Conservation (phyloP, 768 basidiomycete genomes). For the Lactarius hengduanensis region DNA sequence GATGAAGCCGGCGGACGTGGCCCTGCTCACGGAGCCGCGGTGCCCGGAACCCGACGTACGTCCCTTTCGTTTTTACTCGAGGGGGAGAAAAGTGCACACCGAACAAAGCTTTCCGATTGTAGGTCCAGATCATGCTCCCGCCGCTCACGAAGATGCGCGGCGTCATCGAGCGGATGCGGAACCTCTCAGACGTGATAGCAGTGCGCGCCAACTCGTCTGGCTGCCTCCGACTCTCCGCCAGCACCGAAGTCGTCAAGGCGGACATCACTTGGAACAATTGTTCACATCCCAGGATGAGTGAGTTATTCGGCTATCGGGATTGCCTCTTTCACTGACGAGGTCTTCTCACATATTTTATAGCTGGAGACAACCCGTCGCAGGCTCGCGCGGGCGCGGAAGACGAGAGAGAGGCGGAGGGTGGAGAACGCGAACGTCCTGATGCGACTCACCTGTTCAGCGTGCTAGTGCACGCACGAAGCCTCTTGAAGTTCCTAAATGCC, state of each 20-base stretch:
- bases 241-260: constrained; percentile 70
- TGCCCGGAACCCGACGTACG: constrained; percentile 85
- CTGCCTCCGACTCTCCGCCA: constrained; percentile 51
- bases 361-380: constrained; percentile 31
- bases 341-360: not conserved
- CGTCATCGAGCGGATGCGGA: constrained; percentile 69
- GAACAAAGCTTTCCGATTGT: not conserved
- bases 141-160: constrained; percentile 73
- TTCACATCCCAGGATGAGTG: constrained; percentile 58
- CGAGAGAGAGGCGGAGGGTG: constrained; percentile 35
- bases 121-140: constrained; percentile 80
- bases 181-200: constrained; percentile 66
- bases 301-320: not conserved
- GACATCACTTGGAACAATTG: constrained; percentile 81
- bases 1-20: constrained; percentile 71
- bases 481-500: constrained; percentile 77
- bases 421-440: constrained; percentile 38
- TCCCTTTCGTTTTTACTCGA: constrained; percentile 13
- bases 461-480: constrained; percentile 67
- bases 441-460: constrained; percentile 61
- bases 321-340: not conserved
- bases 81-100: not conserved
- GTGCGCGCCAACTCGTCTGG: constrained; percentile 69
- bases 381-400: constrained; percentile 31
- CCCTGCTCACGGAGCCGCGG: constrained; percentile 70